Base-by-base conservation (phyloP, 192 early-diverging fungal genomes). In the Allomyces javanicus region DNA sequence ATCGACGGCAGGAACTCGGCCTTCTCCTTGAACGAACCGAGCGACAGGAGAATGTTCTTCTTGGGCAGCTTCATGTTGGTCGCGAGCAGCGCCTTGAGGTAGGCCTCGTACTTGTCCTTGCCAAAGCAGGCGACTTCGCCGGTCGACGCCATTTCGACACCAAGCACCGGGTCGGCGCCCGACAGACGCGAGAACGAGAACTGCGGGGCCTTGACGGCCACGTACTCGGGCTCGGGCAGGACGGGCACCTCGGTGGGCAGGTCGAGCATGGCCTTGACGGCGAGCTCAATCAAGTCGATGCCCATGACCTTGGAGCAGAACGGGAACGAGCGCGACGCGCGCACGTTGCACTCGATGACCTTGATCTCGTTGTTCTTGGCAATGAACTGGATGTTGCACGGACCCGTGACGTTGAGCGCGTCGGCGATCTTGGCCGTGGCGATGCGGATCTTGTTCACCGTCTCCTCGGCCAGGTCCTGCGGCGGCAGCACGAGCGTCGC, bases 361-460 rank as follows among this genome's bases (percentile, higher is more conserved):
- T 99, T 99, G 79, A 99, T 92, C 74, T 96, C 93, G 72, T 94
- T 94, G 78, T 99, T 89, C 83, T 97, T 99, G 74, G 92, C 92
- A 79, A 99, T 96, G 71, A 99, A 93, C 79, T 99, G 94, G 74
- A 99, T 99, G 79, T 99, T 99, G 82, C 81, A 89, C 22, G 93
- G 94, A 23, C 94, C 94, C n/a, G 96, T 99, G 21, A 97, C 87
- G 64, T 96, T 89, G 62, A 99, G 77, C 21, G 93, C 93, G 71
- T 85, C 81, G 25, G 84, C 96, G 67, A 99, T 92, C 69, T 94
- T 94, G 44, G 85, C 81, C 10, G 94, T 94, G 10, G 92, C 92
- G 62, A 78, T 81, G 70, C 92, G 92, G 65, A 97, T 90, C 81
- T 94, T 94, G 67, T 80, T 75, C 61, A 99, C 89, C 1, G 94